Conservation (phyloP, 441 rosid genomes). For the Erodium texanum region DNA sequence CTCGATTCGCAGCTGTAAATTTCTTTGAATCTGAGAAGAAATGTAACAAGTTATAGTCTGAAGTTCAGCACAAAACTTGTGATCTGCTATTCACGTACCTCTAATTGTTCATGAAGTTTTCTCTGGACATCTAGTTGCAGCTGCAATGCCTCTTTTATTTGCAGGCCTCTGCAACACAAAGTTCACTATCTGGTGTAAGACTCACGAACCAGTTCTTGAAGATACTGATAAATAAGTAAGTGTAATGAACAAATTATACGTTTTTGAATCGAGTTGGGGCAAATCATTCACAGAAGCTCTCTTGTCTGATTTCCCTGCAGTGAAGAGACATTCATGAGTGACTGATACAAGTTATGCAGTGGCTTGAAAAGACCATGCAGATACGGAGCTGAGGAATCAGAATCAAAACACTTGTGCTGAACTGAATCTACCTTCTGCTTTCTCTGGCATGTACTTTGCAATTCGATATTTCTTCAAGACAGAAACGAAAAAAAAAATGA, state of each 20-base stretch:
- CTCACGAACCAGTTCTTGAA: not conserved
- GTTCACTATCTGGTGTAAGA: not conserved
- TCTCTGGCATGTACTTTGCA: conserved; percentile 59
- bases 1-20: conserved; percentile 65
- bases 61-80: not conserved
- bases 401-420: no score
- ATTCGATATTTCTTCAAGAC: conserved; percentile 63
- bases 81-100: conserved; percentile 32
- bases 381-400: no score
- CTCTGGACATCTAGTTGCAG: conserved; percentile 77
- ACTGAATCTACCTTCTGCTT: conserved; percentile 43
- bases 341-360: not conserved
- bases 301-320: conserved; percentile 55
- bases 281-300: conserved; percentile 34
- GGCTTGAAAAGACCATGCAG: no score
- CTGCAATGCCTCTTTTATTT: conserved; percentile 66
- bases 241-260: conserved; percentile 25
- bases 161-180: conserved; percentile 43
- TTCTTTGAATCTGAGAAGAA: conserved; percentile 51
- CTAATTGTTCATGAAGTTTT: conserved; percentile 82
- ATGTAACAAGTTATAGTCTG: not conserved
- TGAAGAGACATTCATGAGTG: not conserved
- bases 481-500: not conserved
- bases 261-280: conserved; percentile 42
- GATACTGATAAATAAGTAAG: not conserved